Conservation (phyloP, 345 rosid species). For the Linum tenue region DNA sequence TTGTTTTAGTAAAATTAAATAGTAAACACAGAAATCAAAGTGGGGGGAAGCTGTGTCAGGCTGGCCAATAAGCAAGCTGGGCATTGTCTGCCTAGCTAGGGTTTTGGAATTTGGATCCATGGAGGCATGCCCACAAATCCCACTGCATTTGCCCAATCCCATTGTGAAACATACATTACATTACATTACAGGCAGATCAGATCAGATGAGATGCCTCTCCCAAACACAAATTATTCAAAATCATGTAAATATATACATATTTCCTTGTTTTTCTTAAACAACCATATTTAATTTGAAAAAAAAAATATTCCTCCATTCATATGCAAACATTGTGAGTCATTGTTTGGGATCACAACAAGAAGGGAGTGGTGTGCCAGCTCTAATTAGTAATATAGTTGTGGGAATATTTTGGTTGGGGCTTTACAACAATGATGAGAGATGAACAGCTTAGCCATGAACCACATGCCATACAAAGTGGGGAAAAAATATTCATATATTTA, state of each 20-base stretch:
- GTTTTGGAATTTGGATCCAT: slow-evolving; percentile 9
- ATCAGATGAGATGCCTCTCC: too few species aligned
- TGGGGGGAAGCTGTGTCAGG: not conserved
- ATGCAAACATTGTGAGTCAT: slow-evolving; percentile 4
- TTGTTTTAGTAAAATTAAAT: not conserved
- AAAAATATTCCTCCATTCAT: not conserved
- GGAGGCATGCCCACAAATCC: slow-evolving; percentile 56
- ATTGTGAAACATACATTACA: slow-evolving; percentile 1
- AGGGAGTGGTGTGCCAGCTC: not conserved
- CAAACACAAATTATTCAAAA: too few species aligned
- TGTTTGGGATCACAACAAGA: slow-evolving; percentile 35
- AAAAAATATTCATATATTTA: too few species aligned
- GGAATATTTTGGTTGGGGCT: not conserved
- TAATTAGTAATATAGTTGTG: not conserved
- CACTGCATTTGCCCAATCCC: slow-evolving; percentile 48
- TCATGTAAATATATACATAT: too few species aligned
- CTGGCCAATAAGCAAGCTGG: not conserved
- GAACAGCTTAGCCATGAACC: slow-evolving; percentile 38
- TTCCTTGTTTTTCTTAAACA: not conserved
- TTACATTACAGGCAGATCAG: too few species aligned
- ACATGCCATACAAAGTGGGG: slow-evolving; percentile 28
- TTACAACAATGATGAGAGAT: slow-evolving; percentile 26
- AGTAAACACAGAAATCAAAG: slow-evolving; percentile 36
- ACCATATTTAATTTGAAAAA: not conserved
- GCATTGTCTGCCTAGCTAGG: slow-evolving; percentile 28